phyloP scores from a whole-genome alignment of 306 rosid genomes.

The Arachis stenosperma region DNA sequence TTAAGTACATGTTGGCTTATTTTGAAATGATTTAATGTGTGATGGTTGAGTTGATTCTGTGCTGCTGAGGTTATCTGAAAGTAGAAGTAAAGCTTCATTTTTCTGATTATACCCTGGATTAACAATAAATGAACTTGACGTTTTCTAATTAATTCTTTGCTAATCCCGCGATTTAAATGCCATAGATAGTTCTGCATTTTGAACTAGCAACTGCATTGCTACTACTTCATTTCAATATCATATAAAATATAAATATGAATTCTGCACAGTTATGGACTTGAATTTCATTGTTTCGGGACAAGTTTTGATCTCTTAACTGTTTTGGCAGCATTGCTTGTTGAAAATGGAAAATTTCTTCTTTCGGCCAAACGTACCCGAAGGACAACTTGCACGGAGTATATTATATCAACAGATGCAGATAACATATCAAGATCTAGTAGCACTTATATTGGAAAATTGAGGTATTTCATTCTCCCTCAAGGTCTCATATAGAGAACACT shows the following conservation, averaged over 20 bases:
- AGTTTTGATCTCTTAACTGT: slow-evolving; percentile 32
- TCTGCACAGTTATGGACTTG: background rate
- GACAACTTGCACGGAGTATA: slow-evolving; percentile 85
- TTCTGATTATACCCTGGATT: background rate
- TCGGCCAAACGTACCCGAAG: slow-evolving; percentile 86
- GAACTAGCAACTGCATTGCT: slow-evolving; percentile 4
- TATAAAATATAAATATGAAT: background rate
- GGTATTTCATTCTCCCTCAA: slow-evolving; percentile 46
- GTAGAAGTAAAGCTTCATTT: slow-evolving; percentile 3
- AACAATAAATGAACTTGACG: background rate
- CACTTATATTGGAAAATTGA: slow-evolving; percentile 84
- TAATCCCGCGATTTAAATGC: background rate
- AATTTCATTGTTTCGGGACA: slow-evolving; percentile 4
- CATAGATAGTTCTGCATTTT: slow-evolving; percentile 26
- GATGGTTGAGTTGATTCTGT: slow-evolving; percentile 3
- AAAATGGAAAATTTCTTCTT: slow-evolving; percentile 92
- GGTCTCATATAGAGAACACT: background rate
- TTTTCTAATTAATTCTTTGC: slow-evolving; percentile 5
- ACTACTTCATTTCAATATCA: slow-evolving; percentile 1
- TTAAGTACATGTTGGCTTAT: background rate
- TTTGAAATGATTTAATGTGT: slow-evolving; percentile 15
- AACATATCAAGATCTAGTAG: slow-evolving; percentile 83
- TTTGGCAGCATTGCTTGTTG: slow-evolving; percentile 76
- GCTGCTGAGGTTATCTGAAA: slow-evolving; percentile 1
- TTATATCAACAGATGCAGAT: slow-evolving; percentile 82